These are phyloP conservation scores for Vaccinium myrtillus DNA, from an alignment of 148 eudicot genomes.

Conservation along the genomic window DNA sequence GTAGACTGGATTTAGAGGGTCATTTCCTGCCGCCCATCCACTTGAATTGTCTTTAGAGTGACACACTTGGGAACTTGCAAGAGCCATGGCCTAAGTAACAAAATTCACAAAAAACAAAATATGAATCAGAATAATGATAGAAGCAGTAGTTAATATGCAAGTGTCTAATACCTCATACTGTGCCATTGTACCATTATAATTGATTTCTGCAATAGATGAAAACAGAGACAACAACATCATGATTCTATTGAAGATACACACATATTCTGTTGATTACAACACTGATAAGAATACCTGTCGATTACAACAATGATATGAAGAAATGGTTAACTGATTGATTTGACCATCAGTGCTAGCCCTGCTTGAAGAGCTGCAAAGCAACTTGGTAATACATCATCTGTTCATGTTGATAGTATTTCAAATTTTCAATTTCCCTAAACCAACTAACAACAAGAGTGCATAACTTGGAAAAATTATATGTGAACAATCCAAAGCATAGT, in stretches of 20 bases:
- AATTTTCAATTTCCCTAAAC: background rate
- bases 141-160: no score
- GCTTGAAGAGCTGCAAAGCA: background rate
- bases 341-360: background rate
- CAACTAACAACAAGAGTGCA: background rate
- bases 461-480: background rate
- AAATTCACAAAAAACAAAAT: no score
- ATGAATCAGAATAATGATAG: no score
- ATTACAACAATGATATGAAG: background rate
- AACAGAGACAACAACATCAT: constrained; percentile 5
- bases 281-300: background rate
- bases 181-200: constrained; percentile 49
- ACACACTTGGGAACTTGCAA: no score
- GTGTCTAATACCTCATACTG: constrained; percentile 78
- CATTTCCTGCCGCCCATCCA: no score
- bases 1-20: no score
- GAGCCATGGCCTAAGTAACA: no score
- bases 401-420: background rate
- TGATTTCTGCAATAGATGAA: constrained; percentile 59
- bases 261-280: background rate
- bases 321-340: background rate
- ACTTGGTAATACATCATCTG: background rate
- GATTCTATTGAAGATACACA: no score
- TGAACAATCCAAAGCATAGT: background rate
- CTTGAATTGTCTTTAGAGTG: no score